Conservation (phyloP, 169 alveolate species). For the Babesia ovata region DNA sequence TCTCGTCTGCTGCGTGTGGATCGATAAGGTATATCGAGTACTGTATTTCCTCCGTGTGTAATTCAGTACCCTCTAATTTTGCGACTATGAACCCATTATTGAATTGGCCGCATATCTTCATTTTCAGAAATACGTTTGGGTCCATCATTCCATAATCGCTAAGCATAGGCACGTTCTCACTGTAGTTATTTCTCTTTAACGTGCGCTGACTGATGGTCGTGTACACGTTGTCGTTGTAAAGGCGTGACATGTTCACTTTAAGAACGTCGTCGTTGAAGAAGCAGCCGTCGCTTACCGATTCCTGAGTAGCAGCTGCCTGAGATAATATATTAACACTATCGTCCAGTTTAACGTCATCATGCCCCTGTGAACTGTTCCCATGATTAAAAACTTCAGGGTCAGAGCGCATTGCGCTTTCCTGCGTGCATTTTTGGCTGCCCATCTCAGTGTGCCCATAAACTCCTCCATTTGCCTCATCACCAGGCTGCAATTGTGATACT, state of each 20-base stretch:
- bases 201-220: slow-evolving; percentile 1
- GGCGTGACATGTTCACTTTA: slow-evolving; percentile 10
- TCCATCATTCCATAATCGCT: slow-evolving; percentile 58
- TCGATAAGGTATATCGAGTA: slow-evolving; percentile 92
- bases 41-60: slow-evolving; percentile 31
- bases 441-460: no score
- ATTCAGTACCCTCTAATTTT: slow-evolving; percentile 44
- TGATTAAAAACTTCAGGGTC: no score
- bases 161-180: not conserved
- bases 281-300: not conserved
- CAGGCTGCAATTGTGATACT: no score
- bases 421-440: no score
- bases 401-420: no score
- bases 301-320: not conserved
- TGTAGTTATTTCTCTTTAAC: not conserved
- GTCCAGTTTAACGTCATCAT: no score
- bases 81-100: slow-evolving; percentile 96
- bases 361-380: no score
- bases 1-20: slow-evolving; percentile 99
- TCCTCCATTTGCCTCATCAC: no score
- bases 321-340: no score
- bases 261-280: slow-evolving; percentile 14
- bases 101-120: slow-evolving; percentile 89
- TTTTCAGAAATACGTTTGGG: slow-evolving; percentile 83
- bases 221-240: slow-evolving; percentile 25